Base-by-base conservation (phyloP, 2,329 filamentous ascomycete species). In the Pseudogymnoascus destructans region DNA sequence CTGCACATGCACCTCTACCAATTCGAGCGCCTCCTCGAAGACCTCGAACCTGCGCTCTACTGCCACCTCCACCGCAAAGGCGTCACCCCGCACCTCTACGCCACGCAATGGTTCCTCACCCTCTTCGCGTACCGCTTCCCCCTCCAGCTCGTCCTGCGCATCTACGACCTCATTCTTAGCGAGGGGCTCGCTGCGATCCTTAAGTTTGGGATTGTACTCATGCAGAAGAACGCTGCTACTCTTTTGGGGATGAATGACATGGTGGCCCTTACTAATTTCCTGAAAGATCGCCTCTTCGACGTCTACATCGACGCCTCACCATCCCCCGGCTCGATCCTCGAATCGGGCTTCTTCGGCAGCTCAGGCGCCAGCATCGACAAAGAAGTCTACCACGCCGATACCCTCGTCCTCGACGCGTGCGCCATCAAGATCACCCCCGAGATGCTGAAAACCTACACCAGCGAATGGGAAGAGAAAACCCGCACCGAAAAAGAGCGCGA, bases 121-220 rank as follows among this genome's bases (percentile, higher is more conserved):
- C 78, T 98, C n/a, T 98, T 98, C 69, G 90, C 92, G 30, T 98
- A 98, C 71, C 87, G 95, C 40, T 98, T 98, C 71, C 93, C 93
- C 7, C 78, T 98, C 6, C 93, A 98, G 69, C 82, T 98, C 8
- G 93, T 98, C 5, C 84, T 98, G 59, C 87, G 93, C 30, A 95
- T 98, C 56, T 98, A 97, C 72, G 93, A 98, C 69, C 75, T 98
- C 58, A 93, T 98, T 57, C 77, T 98, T 15, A 93, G 89, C 52
- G 92, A 97, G 71, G 93, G 95, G 2, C 77, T 98, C 13, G 88
- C 90, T 57, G 93, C 93, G 0, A 93, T 98, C 64, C 75, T 98
- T 57, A 92, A 92, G 65, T 98, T 98, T 65, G 92, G 91, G 57
- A 85, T 97, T 63, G 89, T 93, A 3, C 78, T 98, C 57, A 97